Evolutionary conservation across 2,329 filamentous ascomycete genomes (phyloP), one percentile per base, ranked within the genome.

Genomic region (Nigrospora osmanthi): DNA sequence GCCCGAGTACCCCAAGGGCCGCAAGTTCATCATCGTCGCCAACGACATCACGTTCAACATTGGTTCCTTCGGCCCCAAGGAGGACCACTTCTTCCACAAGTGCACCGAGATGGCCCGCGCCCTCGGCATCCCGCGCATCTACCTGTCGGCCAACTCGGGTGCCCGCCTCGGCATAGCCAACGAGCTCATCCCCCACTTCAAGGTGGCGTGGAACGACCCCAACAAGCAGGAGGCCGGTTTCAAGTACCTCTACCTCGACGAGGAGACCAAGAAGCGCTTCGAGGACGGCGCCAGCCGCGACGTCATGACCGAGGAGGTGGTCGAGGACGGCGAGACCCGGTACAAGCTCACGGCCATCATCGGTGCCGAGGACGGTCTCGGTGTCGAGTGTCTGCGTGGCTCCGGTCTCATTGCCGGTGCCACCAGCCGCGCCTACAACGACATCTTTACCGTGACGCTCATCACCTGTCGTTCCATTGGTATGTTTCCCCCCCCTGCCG

Each of bases 11-110:
- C 91, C 93, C 47, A 79, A 81, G 52, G 93, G 93, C 48, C 82
- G 93, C 55, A 87, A 87, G 61, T 96, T 97, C 70, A 83, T 98
- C 63, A 88, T 98, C 53, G 85, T 98, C 51, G 90, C 93, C 76
- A 98, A 98, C 77, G 93, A 98, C 62, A 98, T 98, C 66, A 98
- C 93, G 15, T 97, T 89, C 79, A 94, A 94, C 77, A 98, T 97
- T 64, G 93, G 93, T 60, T 95, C 89, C 2, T 98, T 98, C 64
- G 93, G 93, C 43, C 93, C 93, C 35, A 84, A 85, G 69, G 93
- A 98, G 72, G 93, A 98, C 68, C 85, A 87, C 58, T 98, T 95
- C 81, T 98, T 98, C 82, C 79, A 94, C 77, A 96, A 97, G 78
- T 98, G 93, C 73, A 97, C 93, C 11, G 90, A 98, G 69, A 77